phyloP scores from a whole-genome alignment of 2,329 filamentous ascomycete species.

The Apiospora pterosperma region DNA sequence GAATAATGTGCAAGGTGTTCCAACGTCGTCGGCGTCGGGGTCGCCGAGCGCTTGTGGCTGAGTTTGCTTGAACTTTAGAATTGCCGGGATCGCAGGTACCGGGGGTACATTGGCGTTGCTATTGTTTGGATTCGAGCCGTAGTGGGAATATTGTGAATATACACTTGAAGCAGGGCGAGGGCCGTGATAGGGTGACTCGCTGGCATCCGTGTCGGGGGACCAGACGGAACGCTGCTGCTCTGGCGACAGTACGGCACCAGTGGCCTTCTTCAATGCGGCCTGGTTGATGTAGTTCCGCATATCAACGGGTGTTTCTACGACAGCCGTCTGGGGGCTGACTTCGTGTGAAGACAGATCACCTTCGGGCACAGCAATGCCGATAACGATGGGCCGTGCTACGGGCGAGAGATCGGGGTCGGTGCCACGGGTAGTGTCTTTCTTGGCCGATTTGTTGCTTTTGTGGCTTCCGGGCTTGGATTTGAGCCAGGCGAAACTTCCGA shows the following conservation, averaged over 20 bases:
- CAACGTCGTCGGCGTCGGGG: constrained; percentile 44
- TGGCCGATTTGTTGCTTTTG: constrained; percentile 19
- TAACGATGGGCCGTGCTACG: constrained; percentile 67
- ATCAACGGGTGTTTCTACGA: constrained; percentile 36
- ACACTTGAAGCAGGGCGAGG: constrained; percentile 53
- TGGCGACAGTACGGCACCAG: constrained; percentile 19
- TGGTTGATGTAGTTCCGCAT: constrained; percentile 21
- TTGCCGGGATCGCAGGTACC: constrained; percentile 54
- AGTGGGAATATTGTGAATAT: constrained; percentile 54
- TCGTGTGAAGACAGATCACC: constrained; percentile 42
- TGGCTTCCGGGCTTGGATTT: constrained; percentile 34
- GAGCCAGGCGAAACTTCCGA: constrained; percentile 57
- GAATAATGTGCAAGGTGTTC: constrained; percentile 63
- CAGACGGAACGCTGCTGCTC: constrained; percentile 50
- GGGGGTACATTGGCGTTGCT: constrained; percentile 47
- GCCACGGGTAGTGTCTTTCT: constrained; percentile 19
- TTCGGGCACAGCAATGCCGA: constrained; percentile 64
- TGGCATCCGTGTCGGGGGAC: constrained; percentile 60
- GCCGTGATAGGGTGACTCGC: constrained; percentile 36
- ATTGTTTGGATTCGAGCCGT: constrained; percentile 18
- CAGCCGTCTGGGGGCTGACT: constrained; percentile 49
- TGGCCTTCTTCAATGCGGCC: constrained; percentile 14
- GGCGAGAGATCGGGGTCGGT: constrained; percentile 56
- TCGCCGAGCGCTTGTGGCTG: constrained; percentile 23
- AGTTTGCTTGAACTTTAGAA: constrained; percentile 34